Evolutionary conservation across 1,139 yeast species (phyloP), one percentile per base, ranked within the genome.

Genomic region (Blastobotrys proliferans): DNA sequence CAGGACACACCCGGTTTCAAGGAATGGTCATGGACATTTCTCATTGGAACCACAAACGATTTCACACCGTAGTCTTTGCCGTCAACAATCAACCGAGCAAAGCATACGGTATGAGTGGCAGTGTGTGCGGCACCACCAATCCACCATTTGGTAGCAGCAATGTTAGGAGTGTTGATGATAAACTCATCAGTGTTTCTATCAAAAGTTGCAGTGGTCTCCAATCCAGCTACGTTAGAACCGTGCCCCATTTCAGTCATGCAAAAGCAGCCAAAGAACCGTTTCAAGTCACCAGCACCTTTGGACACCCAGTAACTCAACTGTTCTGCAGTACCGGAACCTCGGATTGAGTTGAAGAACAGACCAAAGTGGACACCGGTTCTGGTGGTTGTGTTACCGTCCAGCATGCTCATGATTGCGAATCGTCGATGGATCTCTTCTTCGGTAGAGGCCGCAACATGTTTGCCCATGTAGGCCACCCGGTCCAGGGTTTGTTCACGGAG

Each of bases 81-180:
- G 45, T 81, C 74, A 30, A 86, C 90, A 50, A 83, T 76, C 55
- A 88, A 73, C 56, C 96, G 75, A 25, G 96, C 96, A 60, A 81
- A 88, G 39, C 77, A 81, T 28, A 83, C 77, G 20, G 87, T 71
- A 66, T 88, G 96, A 38, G 92, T 85, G 8, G 96, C 83, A 20
- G 95, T 82, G 62, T 86, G 95, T 5, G 96, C 96, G 42, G 96
- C 96, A 60, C 97, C 97, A 43, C 96, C 97, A 58, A 88, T 88
- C 97, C 97, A 88, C 96, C 96, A 88, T 67, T 88, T 88, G 47
- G 96, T 86, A 30, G 96, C 96, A 43, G 92, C 88, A 50, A 84
- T 68, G 61, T 86, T 86, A 6, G 97, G 97, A 19, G 97, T 88
- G 62, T 85, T 79, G 53, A 88, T 79, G 43, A 76, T 64, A 55